A percentile compares a stretch with the other conserved stretches of the same genome.
Evolutionary conservation across 352 stramenopile genomes (phyloP).

Genomic region (Phytopythium sindhum): DNA sequence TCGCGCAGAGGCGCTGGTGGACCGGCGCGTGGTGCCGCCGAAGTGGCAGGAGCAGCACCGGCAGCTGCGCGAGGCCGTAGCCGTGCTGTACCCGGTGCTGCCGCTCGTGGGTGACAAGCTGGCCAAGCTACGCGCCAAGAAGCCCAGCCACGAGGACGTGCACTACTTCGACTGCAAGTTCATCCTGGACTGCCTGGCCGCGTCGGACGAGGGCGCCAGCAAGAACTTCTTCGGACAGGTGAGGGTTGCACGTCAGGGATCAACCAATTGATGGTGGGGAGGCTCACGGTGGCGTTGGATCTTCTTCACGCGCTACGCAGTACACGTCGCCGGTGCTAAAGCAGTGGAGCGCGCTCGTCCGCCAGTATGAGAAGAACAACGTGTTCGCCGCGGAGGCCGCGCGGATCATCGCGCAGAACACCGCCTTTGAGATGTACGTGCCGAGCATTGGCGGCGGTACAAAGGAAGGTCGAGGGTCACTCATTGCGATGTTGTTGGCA

Average conservation of each 20-base stretch:
- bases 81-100: conserved; percentile 50
- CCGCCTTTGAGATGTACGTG: conserved; percentile 69
- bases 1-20: conserved; percentile 61
- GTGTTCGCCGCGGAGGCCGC: conserved; percentile 71
- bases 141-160: conserved; percentile 51
- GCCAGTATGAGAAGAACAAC: conserved; percentile 78
- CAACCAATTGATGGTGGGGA: no score
- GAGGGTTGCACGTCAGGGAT: not conserved
- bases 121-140: conserved; percentile 41
- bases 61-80: conserved; percentile 58
- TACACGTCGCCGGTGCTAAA: conserved; percentile 77
- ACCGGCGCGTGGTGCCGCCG: conserved; percentile 67
- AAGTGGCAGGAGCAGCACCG: conserved; percentile 73
- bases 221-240: conserved; percentile 84
- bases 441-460: no score
- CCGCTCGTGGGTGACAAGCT: conserved; percentile 42
- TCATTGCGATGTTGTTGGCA: conserved; percentile 14
- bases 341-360: conserved; percentile 61
- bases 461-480: not conserved
- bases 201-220: conserved; percentile 48
- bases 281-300: not conserved
- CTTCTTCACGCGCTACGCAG: conserved; percentile 15
- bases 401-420: conserved; percentile 72
- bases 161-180: conserved; percentile 81
- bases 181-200: conserved; percentile 51